Base-by-base conservation (phyloP, 2,329 filamentous ascomycete species). In the Spiromastix sp. region DNA sequence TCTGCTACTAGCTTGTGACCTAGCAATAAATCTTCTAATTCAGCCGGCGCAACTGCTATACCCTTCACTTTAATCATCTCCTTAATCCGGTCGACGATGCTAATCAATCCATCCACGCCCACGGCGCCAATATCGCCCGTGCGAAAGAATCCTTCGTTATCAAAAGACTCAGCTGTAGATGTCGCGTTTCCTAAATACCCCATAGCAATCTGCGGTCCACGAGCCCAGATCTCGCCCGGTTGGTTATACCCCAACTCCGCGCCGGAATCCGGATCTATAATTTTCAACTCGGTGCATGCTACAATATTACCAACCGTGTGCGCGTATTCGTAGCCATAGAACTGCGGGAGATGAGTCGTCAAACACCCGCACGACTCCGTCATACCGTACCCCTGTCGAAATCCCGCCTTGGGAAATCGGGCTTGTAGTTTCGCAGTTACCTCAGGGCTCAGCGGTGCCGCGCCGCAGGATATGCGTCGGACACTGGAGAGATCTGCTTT, bases 321-420 rank as follows among this genome's bases (percentile, higher is more conserved):
- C 2, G 63, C 65, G 11, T 54, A 49, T 42, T 71, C 68, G 17
- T 59, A 42, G 8, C 36, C 27, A 41, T 71, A 75, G 28, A 67
- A 64, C 1, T 64, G 57, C 0, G 68, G 70, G 5, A 74, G 70
- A 38, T 78, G 74, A 0, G 71, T 64, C 0, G 74, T 77, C 43
- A 80, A 74, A 45, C 72, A 78, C 1, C 33, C 33, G 33, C 25
- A 20, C 15, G 33, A 36, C 26, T 36, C 33, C 3, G 33, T 36
- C 33, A 36, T 77, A 24, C 74, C 74, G 43, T 75, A 77, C 2
- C 72, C 72, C 46, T 77, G 74, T 44, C 72, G 71, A 52, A 79
- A 74, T 0, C 70, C 71, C 1, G 67, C 72, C 0, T 66, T 55
- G 0, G 73, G 73, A 43, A 76, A 77, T 38, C 66, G 68, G 44